Evolutionary conservation across 2,329 filamentous ascomycete species (phyloP).

Genomic region (Aspergillus piperis): DNA sequence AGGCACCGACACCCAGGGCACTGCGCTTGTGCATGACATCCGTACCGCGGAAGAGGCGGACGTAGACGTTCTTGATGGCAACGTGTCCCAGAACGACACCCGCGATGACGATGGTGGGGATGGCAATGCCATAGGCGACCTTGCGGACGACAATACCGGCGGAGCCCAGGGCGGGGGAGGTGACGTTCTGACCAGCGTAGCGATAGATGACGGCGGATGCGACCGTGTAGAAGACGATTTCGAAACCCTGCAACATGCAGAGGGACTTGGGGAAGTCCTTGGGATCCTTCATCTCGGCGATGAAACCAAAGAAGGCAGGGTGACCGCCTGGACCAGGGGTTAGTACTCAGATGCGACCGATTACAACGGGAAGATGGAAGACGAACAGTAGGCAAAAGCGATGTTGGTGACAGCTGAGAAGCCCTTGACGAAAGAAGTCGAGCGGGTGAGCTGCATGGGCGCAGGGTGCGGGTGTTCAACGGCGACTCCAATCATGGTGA

Average conservation of each 20-base stretch:
- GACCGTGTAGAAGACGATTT: conserved; percentile 63
- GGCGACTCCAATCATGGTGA: conserved; percentile 68
- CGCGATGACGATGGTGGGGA: conserved; percentile 69
- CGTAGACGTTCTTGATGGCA: conserved; percentile 65
- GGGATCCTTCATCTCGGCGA: conserved; percentile 64
- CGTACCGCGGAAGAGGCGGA: conserved; percentile 62
- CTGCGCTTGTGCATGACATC: conserved; percentile 55
- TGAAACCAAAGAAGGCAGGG: conserved; percentile 68
- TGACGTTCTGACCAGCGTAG: conserved; percentile 63
- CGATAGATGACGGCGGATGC: conserved; percentile 69
- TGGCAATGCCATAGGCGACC: conserved; percentile 67
- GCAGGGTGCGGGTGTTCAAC: conserved; percentile 47
- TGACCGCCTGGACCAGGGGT: conserved; percentile 49
- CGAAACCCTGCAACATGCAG: conserved; percentile 59
- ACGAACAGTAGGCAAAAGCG: conserved; percentile 64
- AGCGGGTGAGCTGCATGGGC: conserved; percentile 39
- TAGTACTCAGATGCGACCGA: background rate
- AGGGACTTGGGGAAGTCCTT: conserved; percentile 64
- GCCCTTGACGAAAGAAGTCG: conserved; percentile 53
- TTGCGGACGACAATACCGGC: conserved; percentile 59
- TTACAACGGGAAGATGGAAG: background rate
- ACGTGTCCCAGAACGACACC: conserved; percentile 71
- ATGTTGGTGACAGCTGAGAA: conserved; percentile 69
- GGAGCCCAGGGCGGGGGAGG: conserved; percentile 66
- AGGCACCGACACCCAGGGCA: conserved; percentile 54